phyloP scores from a whole-genome alignment of 2,329 filamentous ascomycete species.

The Neoascochyta sp. region DNA sequence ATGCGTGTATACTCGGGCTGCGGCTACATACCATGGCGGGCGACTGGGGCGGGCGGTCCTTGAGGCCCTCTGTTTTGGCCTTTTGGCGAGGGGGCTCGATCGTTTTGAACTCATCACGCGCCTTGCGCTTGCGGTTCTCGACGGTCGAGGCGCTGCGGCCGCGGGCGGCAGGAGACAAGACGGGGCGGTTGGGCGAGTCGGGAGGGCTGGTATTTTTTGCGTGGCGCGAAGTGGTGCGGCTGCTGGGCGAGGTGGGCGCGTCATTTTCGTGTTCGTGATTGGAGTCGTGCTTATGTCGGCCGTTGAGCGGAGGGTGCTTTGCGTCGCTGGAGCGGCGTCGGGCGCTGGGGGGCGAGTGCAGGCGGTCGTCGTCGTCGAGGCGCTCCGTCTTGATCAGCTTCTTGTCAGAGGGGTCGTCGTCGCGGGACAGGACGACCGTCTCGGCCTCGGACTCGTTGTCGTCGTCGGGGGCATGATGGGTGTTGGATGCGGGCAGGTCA shows the following conservation, averaged over 20 bases:
- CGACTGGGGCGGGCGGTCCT: slow-evolving; percentile 32
- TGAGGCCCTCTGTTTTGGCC: slow-evolving; percentile 36
- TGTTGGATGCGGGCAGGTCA: slow-evolving; percentile 28
- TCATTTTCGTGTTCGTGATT: slow-evolving; percentile 33
- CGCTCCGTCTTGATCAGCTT: slow-evolving; percentile 42
- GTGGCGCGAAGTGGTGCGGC: slow-evolving; percentile 30
- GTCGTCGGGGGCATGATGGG: slow-evolving; percentile 31
- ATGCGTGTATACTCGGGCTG: too few species aligned
- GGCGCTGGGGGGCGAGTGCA: slow-evolving; percentile 27
- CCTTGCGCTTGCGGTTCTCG: slow-evolving; percentile 41
- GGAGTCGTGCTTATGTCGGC: slow-evolving; percentile 24
- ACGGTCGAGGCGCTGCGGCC: slow-evolving; percentile 38
- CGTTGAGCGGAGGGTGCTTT: slow-evolving; percentile 25
- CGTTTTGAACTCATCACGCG: slow-evolving; percentile 34
- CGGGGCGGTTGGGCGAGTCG: slow-evolving; percentile 24
- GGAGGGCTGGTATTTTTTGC: slow-evolving; percentile 35
- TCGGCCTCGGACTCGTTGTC: slow-evolving; percentile 50
- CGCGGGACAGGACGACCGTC: slow-evolving; percentile 45
- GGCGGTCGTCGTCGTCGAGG: slow-evolving; percentile 24
- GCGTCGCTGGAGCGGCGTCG: slow-evolving; percentile 21
- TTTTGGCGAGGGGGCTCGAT: slow-evolving; percentile 42
- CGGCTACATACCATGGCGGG: slow-evolving; percentile 23
- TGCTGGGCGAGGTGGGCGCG: slow-evolving; percentile 36
- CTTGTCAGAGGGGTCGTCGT: slow-evolving; percentile 40
- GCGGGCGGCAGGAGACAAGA: slow-evolving; percentile 28